phyloP scores from a whole-genome alignment of 805 yeast species.

The Candida palmyrensis region DNA sequence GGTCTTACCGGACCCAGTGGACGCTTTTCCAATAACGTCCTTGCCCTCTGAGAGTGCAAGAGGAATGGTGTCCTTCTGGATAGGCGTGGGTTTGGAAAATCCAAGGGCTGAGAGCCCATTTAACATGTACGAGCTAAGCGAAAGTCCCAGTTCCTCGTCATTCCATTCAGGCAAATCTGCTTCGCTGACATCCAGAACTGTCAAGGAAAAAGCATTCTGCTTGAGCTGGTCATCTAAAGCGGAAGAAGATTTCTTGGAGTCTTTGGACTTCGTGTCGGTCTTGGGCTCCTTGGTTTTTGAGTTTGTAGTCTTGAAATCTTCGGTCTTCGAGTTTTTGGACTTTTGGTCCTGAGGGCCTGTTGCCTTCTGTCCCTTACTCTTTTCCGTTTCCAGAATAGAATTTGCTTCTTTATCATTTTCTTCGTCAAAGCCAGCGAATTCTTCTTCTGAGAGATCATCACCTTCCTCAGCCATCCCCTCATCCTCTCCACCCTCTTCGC shows the following conservation, averaged over 20 bases:
- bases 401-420: slow-evolving; percentile 4
- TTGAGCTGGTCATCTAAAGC: slow-evolving; percentile 1
- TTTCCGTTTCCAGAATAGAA: not conserved
- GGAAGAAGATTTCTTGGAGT: slow-evolving; percentile 7
- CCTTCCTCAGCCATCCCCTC: slow-evolving; percentile 17
- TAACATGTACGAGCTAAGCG: slow-evolving; percentile 51
- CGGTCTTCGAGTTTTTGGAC: slow-evolving; percentile 1
- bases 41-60: slow-evolving; percentile 55
- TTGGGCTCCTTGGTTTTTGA: not conserved
- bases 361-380: not conserved
- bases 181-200: slow-evolving; percentile 29
- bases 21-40: slow-evolving; percentile 93
- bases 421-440: slow-evolving; percentile 22
- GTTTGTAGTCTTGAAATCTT: not conserved
- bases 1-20: slow-evolving; percentile 97
- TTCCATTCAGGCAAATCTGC: slow-evolving; percentile 62
- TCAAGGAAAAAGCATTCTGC: slow-evolving; percentile 9
- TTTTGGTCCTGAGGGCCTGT: not conserved
- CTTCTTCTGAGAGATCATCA: slow-evolving; percentile 25
- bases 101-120: slow-evolving; percentile 56
- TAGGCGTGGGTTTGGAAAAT: slow-evolving; percentile 73
- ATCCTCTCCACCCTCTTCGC: slow-evolving; percentile 13
- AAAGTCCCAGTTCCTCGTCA: slow-evolving; percentile 31
- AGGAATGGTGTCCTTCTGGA: slow-evolving; percentile 76
- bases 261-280: slow-evolving; percentile 5